phyloP scores from a whole-genome alignment of 106 monocot genomes.

The Phalaenopsis equestris region DNA sequence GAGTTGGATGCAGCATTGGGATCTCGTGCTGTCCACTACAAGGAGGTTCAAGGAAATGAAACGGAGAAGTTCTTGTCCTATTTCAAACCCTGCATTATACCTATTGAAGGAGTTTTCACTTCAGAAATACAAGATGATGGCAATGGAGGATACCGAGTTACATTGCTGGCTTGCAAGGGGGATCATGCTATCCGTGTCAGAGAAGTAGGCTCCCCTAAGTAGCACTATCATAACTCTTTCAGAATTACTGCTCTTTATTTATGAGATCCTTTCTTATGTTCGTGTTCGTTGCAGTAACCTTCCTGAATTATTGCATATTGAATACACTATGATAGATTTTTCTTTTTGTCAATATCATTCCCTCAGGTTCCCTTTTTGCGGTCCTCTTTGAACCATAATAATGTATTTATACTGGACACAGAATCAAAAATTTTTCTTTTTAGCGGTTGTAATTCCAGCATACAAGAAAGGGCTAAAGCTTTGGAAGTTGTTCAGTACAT shows the following conservation, averaged over 20 bases:
- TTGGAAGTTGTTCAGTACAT: conserved; percentile 46
- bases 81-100: conserved; percentile 54
- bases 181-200: conserved; percentile 30
- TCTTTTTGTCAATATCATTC: neutral
- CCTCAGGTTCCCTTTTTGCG: conserved; percentile 39
- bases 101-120: conserved; percentile 25
- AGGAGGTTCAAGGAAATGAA: conserved; percentile 40
- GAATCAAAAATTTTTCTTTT: conserved; percentile 39
- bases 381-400: conserved; percentile 36
- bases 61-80: conserved; percentile 45
- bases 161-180: conserved; percentile 29
- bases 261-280: neutral
- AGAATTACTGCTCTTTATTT: neutral
- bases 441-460: conserved; percentile 39
- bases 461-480: conserved; percentile 47
- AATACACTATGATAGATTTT: neutral
- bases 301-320: neutral
- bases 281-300: neutral
- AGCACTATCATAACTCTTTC: neutral
- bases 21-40: conserved; percentile 38
- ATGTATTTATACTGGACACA: conserved; percentile 42
- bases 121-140: conserved; percentile 7
- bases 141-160: neutral
- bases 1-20: conserved; percentile 43
- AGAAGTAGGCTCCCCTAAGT: conserved; percentile 19